Evolutionary conservation across 2,329 filamentous ascomycete species (phyloP).

Genomic region (Raffaelea ambrosiae): DNA sequence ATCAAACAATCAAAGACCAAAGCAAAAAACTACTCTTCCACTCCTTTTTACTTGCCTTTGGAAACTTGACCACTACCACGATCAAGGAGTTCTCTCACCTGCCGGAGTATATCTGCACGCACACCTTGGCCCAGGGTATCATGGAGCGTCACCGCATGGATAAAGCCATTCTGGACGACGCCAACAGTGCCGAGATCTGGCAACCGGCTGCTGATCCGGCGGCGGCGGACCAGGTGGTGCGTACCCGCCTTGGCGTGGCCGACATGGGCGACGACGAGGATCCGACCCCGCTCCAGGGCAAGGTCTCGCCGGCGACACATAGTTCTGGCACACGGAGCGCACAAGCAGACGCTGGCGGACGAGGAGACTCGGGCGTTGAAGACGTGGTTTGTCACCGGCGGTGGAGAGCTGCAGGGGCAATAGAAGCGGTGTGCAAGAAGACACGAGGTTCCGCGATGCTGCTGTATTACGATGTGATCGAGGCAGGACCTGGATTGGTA

Average conservation of each 20-base stretch:
- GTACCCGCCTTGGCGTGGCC: not conserved
- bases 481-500: no score
- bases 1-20: no score
- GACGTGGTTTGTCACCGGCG: constrained; percentile 8
- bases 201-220: not conserved
- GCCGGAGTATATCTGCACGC: constrained; percentile 1
- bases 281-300: not conserved
- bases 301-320: constrained; percentile 3
- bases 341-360: constrained; percentile 4
- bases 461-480: not conserved
- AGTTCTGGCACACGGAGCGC: not conserved
- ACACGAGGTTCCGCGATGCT: no score
- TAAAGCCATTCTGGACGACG: constrained; percentile 5
- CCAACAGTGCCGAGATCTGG: constrained; percentile 2
- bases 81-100: no score
- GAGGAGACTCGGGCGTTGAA: constrained; percentile 8
- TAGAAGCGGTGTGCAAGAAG: not conserved
- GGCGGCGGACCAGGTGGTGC: not conserved
- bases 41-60: no score
- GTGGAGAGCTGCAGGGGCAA: not conserved
- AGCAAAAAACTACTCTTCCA: no score
- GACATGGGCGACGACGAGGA: not conserved
- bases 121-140: constrained; percentile 12
- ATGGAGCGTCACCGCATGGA: constrained; percentile 11
- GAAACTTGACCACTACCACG: no score